Conservation (phyloP, 176 grass and related monocot species). For the Avena eriantha region DNA sequence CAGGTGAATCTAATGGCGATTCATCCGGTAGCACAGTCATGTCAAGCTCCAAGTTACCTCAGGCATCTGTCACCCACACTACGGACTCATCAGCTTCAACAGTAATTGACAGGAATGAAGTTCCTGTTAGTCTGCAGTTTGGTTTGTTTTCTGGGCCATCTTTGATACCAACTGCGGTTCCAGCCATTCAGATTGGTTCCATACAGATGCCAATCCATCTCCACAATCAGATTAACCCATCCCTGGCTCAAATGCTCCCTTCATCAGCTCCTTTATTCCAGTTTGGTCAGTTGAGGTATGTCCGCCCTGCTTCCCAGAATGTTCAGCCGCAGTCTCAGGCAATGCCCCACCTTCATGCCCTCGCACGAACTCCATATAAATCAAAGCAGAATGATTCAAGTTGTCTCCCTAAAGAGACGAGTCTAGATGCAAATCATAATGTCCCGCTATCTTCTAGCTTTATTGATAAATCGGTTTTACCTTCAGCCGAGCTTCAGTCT, state of each 20-base stretch:
- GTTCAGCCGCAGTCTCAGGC: constrained; percentile 50
- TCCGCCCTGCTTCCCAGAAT: constrained; percentile 58
- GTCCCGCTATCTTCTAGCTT: constrained; percentile 40
- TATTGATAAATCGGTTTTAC: constrained; percentile 37
- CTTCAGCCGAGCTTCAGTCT: constrained; percentile 30
- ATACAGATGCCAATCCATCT: constrained; percentile 99
- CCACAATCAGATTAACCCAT: constrained; percentile 70
- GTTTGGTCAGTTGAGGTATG: constrained; percentile 93
- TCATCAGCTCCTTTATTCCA: constrained; percentile 75
- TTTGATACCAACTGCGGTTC: constrained; percentile 87
- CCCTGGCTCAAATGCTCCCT: constrained; percentile 64
- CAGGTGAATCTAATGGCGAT: constrained; percentile 41
- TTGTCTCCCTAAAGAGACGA: constrained; percentile 48
- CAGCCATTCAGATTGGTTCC: constrained; percentile 97
- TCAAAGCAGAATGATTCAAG: constrained; percentile 62
- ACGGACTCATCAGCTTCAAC: constrained; percentile 53
- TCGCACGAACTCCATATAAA: constrained; percentile 47
- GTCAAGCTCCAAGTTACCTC: constrained; percentile 61
- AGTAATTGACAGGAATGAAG: constrained; percentile 56
- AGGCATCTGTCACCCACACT: constrained; percentile 46
- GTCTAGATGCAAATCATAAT: constrained; percentile 44
- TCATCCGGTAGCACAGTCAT: constrained; percentile 43
- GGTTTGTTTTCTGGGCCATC: constrained; percentile 96
- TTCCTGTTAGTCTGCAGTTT: constrained; percentile 79
- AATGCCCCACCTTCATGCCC: constrained; percentile 46